phyloP scores from a whole-genome alignment of 805 yeast genomes.

The Candida silvicultrix region DNA sequence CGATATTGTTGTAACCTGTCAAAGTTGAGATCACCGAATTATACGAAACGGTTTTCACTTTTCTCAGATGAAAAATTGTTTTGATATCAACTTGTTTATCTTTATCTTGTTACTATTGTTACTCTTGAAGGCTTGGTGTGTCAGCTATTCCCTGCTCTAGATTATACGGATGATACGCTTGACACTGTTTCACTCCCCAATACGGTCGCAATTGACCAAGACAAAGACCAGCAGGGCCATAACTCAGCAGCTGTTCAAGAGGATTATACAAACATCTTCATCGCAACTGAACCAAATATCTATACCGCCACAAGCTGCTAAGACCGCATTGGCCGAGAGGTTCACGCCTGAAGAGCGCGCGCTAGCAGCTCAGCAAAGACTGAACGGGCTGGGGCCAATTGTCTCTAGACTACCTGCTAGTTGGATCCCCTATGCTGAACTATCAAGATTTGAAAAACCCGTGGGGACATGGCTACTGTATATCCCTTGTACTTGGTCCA shows the following conservation, averaged over 20 bases:
- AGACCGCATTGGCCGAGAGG: background rate
- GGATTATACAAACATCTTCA: background rate
- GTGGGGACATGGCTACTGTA: conserved; percentile 86
- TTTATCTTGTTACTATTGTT: background rate
- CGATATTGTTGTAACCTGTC: too few species aligned
- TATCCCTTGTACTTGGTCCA: conserved; percentile 89
- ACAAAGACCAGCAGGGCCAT: background rate
- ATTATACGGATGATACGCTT: background rate
- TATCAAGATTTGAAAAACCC: conserved; percentile 90
- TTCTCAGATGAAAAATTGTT: too few species aligned
- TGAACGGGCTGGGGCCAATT: conserved; percentile 41
- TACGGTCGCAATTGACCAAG: background rate
- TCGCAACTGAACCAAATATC: background rate
- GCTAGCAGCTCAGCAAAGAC: conserved; percentile 30
- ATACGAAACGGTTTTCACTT: too few species aligned
- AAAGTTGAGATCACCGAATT: too few species aligned
- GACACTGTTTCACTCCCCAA: background rate
- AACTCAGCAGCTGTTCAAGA: background rate
- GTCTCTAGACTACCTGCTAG: conserved; percentile 60
- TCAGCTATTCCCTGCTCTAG: too few species aligned
- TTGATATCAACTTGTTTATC: too few species aligned
- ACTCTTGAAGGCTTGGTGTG: too few species aligned
- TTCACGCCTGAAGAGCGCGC: background rate
- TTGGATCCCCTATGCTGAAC: conserved; percentile 85
- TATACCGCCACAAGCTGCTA: background rate